phyloP scores from a whole-genome alignment of 345 rosid species.

The Odontarrhena argentea region DNA sequence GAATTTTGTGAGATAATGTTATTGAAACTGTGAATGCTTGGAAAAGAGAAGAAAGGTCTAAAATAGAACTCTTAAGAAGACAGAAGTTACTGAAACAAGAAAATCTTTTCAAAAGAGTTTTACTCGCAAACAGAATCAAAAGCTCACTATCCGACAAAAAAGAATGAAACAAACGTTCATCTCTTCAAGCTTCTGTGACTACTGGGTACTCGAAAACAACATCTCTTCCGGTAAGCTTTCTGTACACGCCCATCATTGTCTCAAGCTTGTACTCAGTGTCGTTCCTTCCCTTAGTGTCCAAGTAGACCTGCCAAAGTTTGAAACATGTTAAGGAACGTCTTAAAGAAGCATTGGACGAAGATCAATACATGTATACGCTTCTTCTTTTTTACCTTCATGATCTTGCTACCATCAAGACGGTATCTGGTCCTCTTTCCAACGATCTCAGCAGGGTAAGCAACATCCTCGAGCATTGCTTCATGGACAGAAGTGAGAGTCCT shows the following conservation, averaged over 20 bases:
- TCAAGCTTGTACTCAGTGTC: slow-evolving; percentile 83
- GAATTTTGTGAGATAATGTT: background rate
- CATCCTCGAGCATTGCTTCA: slow-evolving; percentile 82
- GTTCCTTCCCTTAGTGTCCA: slow-evolving; percentile 79
- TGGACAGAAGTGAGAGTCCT: slow-evolving; percentile 85
- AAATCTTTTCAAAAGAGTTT: background rate
- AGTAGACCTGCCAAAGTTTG: slow-evolving; percentile 52
- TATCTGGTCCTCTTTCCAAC: slow-evolving; percentile 83
- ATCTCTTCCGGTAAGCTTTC: slow-evolving; percentile 84
- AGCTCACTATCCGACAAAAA: slow-evolving; percentile 32
- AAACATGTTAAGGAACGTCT: background rate
- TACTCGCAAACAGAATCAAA: slow-evolving; percentile 25
- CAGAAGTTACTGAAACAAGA: slow-evolving; percentile 8
- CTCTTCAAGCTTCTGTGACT: slow-evolving; percentile 54
- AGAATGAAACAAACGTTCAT: slow-evolving; percentile 19
- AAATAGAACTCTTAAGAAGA: background rate
- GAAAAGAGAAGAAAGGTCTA: background rate
- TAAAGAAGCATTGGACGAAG: background rate
- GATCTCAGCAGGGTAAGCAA: slow-evolving; percentile 87
- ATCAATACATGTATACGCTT: background rate
- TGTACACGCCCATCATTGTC: slow-evolving; percentile 72
- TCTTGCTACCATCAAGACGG: slow-evolving; percentile 77
- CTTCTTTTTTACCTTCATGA: slow-evolving; percentile 53
- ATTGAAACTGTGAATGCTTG: background rate
- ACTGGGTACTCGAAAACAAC: slow-evolving; percentile 83